Base-by-base conservation (phyloP, 2,329 filamentous ascomycete genomes). In the Xylariaceae sp. region DNA sequence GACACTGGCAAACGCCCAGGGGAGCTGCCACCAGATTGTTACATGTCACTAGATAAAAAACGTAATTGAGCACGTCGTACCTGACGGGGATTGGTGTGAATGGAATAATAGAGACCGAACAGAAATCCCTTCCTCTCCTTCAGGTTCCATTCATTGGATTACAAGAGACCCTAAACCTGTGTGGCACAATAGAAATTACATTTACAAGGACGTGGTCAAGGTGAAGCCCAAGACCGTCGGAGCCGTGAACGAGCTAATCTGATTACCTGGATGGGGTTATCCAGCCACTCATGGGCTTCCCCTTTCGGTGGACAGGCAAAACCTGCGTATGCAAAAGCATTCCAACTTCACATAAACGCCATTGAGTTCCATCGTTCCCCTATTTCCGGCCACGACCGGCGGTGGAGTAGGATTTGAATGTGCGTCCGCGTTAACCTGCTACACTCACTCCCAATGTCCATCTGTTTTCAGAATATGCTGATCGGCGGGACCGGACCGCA, bases 391-490 rank as follows among this genome's bases (percentile, higher is more conserved):
- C 29, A 18, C 36, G 40, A 16, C 48, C 48, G 39, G 45, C 41
- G 49, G 51, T 45, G 55, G 52, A 57, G 47, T 48, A 49, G 45
- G 49, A 49, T 49, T 49, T 16, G 54, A 51, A 52, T 52, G 22
- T 30, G 40, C 29, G 51, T 47, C 44, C 21, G 45, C 18, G 29
- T 40, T 18, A 16, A 47, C 18, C 18, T 30, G 19, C 37, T 10
- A 42, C 30, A 18, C 37, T 37, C 12, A 32, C 42, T 44, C 26
- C 44, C 16, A 19, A 29, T n/a, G 47, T 43, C 30, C 26, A 0
- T 37, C 43, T 34, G 9, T 21, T 34, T 22, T 19, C 41, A 7
- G 15, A 42, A 29, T 43, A 19, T 46, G 34, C 8, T 12, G 21
- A 48, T 18, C 26, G 29, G 29, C 15, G 12, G 43, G 42, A 43